Evolutionary conservation across 2,329 filamentous ascomycete genomes (phyloP).

Genomic region (Moelleriella libera): DNA sequence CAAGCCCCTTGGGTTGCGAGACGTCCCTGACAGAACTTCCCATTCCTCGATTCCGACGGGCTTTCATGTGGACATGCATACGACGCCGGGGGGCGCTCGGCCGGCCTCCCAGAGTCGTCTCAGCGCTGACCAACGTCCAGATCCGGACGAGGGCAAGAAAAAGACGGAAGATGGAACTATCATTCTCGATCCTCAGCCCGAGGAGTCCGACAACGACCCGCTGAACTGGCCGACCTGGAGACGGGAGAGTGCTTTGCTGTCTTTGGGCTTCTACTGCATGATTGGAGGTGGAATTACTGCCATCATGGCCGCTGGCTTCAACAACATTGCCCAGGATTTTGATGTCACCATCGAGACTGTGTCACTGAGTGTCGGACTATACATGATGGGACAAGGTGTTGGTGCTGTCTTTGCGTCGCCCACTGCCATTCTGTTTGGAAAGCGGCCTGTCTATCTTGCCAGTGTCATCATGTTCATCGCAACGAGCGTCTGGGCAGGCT

Average conservation of each 20-base stretch:
- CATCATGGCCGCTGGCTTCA: constrained; percentile 79
- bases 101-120: not conserved
- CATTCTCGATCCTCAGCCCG: constrained; percentile 81
- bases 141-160: constrained; percentile 41
- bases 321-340: constrained; percentile 55
- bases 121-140: constrained; percentile 1
- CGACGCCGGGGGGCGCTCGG: constrained; percentile 4
- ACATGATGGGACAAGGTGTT: constrained; percentile 84
- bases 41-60: constrained; percentile 37
- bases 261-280: constrained; percentile 84
- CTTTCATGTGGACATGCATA: constrained; percentile 8
- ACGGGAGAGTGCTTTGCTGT: constrained; percentile 65
- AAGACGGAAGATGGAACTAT: constrained; percentile 69
- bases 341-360: constrained; percentile 56
- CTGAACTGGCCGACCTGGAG: constrained; percentile 82
- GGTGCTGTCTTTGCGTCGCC: constrained; percentile 77
- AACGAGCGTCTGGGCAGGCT: constrained; percentile 71
- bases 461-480: constrained; percentile 65
- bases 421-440: constrained; percentile 82
- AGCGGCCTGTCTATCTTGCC: constrained; percentile 76
- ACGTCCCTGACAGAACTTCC: constrained; percentile 3
- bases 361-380: constrained; percentile 77
- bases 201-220: constrained; percentile 81
- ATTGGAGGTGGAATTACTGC: constrained; percentile 87
- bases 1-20: constrained; percentile 6